Conservation (phyloP, 192 early-diverging fungal genomes). For the Chytriomyces hyalinus region DNA sequence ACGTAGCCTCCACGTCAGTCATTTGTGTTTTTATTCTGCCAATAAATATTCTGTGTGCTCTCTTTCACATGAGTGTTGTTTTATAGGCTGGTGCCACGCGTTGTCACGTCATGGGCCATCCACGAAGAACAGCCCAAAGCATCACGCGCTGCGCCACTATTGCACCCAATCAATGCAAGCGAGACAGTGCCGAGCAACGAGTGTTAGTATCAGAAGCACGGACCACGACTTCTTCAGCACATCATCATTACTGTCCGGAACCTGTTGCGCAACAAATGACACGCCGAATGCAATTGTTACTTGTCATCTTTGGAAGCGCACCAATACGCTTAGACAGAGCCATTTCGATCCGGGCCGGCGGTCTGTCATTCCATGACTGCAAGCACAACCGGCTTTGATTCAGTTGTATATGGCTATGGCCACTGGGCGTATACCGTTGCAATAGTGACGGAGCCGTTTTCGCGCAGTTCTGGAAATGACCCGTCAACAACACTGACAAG, state of each 20-base stretch:
- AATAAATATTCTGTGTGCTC: too few relatives aligned
- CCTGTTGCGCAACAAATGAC: background rate
- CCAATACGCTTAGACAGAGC: conserved; percentile 8
- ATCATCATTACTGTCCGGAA: background rate
- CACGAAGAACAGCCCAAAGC: background rate
- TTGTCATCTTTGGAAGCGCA: conserved; percentile 20
- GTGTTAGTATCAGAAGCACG: background rate
- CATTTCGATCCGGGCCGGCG: conserved; percentile 33
- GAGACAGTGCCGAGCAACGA: background rate
- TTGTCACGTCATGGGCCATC: background rate
- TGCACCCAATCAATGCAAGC: conserved; percentile 4
- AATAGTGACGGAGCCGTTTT: conserved; percentile 23
- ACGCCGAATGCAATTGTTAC: conserved; percentile 30
- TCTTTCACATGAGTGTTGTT: too few relatives aligned
- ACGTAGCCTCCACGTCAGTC: conserved; percentile 62
- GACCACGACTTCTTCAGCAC: background rate
- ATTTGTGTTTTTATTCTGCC: conserved; percentile 4
- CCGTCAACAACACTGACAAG: conserved; percentile 19
- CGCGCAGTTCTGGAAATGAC: conserved; percentile 24
- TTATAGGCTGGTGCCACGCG: background rate
- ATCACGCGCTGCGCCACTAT: background rate
- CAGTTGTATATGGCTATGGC: conserved; percentile 28
- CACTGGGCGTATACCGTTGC: conserved; percentile 11
- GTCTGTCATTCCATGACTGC: conserved; percentile 32
- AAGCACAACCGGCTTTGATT: conserved; percentile 33